A percentile compares a stretch with the other conserved stretches of the same genome.
Conservation (phyloP, 768 basidiomycete species). For the Cubamyces lactineus region DNA sequence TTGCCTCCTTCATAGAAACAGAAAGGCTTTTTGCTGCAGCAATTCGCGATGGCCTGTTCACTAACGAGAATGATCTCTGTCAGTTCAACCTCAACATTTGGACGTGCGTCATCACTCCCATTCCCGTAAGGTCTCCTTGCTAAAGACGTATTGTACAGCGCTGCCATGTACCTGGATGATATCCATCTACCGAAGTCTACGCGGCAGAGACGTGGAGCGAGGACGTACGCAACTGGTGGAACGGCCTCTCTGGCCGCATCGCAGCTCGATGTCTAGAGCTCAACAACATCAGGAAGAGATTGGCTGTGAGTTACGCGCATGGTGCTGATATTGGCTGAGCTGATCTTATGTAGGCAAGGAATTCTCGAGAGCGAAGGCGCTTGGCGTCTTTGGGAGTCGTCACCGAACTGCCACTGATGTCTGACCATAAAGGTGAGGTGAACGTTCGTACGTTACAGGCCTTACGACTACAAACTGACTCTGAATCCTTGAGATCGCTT, state of each 20-base stretch:
- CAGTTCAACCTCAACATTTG: not conserved
- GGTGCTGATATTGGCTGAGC: too few relatives aligned
- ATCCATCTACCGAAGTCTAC: not conserved
- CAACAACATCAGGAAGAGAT: not conserved
- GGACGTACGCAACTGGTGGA: not conserved
- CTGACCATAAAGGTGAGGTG: too few relatives aligned
- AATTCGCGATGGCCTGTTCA: too few relatives aligned
- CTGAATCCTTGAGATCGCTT: too few relatives aligned
- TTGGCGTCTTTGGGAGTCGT: too few relatives aligned
- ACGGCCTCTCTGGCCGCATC: not conserved
- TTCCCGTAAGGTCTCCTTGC: not conserved
- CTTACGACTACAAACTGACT: too few relatives aligned
- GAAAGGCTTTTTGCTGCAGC: too few relatives aligned
- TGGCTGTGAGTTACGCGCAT: not conserved
- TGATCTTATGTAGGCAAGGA: too few relatives aligned
- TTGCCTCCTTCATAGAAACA: not conserved
- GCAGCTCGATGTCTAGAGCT: not conserved
- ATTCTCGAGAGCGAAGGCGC: too few relatives aligned
- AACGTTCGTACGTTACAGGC: too few relatives aligned
- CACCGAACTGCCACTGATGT: too few relatives aligned
- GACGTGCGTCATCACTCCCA: not conserved
- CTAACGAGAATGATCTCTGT: too few relatives aligned
- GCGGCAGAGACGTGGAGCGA: not conserved
- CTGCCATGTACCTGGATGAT: not conserved
- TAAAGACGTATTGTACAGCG: not conserved